Percentiles rank a stretch among this genome's conserved stretches.
These are phyloP conservation scores for Alternaria sp. DNA, from an alignment of 2,329 filamentous ascomycete genomes.

Conservation along the genomic window DNA sequence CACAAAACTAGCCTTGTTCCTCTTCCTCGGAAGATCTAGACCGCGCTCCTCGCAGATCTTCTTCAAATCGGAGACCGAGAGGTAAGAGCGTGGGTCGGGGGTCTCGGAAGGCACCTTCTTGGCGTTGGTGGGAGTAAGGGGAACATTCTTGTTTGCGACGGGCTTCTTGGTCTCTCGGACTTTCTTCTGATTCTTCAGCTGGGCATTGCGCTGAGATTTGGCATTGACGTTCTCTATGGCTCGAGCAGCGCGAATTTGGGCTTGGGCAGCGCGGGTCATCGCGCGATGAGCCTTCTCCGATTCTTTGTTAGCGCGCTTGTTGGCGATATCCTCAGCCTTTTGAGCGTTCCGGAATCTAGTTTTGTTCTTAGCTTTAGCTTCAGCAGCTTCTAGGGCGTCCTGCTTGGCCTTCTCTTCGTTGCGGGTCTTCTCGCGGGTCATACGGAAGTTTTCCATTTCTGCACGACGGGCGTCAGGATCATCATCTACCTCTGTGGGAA, in stretches of 20 bases:
- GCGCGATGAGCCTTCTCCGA: constrained; percentile 32
- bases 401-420: constrained; percentile 31
- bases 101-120: constrained; percentile 23
- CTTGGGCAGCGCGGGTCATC: constrained; percentile 33
- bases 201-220: constrained; percentile 23
- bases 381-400: constrained; percentile 17
- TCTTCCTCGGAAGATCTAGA: constrained; percentile 20
- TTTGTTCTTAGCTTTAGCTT: constrained; percentile 32
- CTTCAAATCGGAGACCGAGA: constrained; percentile 33
- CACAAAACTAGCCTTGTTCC: constrained; percentile 30
- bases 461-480: constrained; percentile 50
- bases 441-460: constrained; percentile 38
- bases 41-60: constrained; percentile 33
- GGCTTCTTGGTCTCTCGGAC: constrained; percentile 11
- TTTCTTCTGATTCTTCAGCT: constrained; percentile 26
- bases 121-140: neutral
- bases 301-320: constrained; percentile 22
- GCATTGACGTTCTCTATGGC: constrained; percentile 27
- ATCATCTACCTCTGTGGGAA: constrained; percentile 56
- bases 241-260: constrained; percentile 26
- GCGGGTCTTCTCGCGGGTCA: constrained; percentile 29
- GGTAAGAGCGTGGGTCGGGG: constrained; percentile 35
- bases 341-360: constrained; percentile 28
- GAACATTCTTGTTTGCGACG: neutral
- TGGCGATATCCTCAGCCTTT: constrained; percentile 35